phyloP scores from a whole-genome alignment of 306 rosid species.

The Betula pendula region DNA sequence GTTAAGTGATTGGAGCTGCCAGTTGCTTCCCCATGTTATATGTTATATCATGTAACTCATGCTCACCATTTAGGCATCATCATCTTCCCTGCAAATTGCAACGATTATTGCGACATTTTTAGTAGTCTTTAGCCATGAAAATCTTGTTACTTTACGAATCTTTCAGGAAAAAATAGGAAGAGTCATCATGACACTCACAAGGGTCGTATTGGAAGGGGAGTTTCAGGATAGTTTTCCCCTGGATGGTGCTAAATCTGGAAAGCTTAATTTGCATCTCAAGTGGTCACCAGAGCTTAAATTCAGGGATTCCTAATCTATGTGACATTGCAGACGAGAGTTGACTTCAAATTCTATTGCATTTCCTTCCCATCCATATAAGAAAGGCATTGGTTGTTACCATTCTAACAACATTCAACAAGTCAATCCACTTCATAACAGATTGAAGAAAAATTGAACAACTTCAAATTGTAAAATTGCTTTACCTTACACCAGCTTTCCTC shows the following conservation, averaged over 20 bases:
- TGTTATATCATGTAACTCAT: not conserved
- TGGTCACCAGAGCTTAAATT: constrained; percentile 70
- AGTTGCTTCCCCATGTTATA: no score
- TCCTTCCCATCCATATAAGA: not conserved
- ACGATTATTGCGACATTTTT: not conserved
- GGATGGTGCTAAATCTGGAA: constrained; percentile 76
- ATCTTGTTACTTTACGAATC: constrained; percentile 4
- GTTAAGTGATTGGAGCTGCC: no score
- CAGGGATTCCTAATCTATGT: constrained; percentile 38
- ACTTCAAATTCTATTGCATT: not conserved
- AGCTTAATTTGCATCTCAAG: constrained; percentile 49
- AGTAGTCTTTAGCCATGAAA: not conserved
- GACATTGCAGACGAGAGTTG: not conserved
- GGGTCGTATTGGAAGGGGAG: constrained; percentile 73
- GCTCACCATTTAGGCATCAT: not conserved
- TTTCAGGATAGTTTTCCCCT: constrained; percentile 47
- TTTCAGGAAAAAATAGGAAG: constrained; percentile 78
- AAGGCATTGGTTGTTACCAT: not conserved
- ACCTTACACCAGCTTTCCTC: constrained; percentile 93
- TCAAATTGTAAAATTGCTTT: constrained; percentile 11
- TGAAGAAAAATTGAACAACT: not conserved
- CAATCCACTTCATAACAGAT: not conserved
- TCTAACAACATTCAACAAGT: not conserved
- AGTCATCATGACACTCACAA: constrained; percentile 75
- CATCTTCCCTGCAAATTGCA: no score